Conservation (phyloP, 2,329 filamentous ascomycete genomes). For the Paecilomyces niveus region DNA sequence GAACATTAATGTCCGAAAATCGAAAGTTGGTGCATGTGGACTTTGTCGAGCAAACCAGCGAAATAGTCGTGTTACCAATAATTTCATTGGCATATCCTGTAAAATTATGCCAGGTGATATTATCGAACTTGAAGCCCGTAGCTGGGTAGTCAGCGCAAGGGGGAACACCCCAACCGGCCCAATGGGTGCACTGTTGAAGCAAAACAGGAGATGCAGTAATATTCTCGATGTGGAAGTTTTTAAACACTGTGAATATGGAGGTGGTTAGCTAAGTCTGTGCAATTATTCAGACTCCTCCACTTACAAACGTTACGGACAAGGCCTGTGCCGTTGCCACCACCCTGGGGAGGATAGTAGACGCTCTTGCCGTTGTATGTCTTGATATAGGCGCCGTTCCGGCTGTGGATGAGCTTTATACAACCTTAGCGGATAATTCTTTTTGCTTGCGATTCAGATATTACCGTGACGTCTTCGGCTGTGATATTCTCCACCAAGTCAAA, state of each 20-base stretch:
- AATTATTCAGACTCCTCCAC: neutral
- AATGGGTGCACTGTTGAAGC: neutral
- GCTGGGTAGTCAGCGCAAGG: neutral
- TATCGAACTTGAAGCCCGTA: neutral
- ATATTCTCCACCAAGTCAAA: neutral
- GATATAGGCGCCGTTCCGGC: neutral
- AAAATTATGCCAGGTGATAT: neutral
- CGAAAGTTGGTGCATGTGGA: neutral
- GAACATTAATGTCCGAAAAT: neutral
- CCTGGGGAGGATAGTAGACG: neutral
- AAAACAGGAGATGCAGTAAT: neutral
- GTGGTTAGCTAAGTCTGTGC: neutral
- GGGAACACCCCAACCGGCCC: neutral
- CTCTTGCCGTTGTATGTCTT: neutral
- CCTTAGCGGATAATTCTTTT: neutral
- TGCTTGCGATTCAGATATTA: neutral
- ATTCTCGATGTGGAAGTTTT: neutral
- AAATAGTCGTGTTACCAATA: neutral
- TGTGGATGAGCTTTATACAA: neutral
- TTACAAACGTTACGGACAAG: neutral
- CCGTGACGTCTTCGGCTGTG: neutral
- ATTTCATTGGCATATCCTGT: neutral
- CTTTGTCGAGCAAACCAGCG: neutral
- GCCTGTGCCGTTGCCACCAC: neutral
- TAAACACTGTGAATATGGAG: neutral